Conservation (phyloP, 495 filamentous ascomycete genomes). For the Penicillium silybi region DNA sequence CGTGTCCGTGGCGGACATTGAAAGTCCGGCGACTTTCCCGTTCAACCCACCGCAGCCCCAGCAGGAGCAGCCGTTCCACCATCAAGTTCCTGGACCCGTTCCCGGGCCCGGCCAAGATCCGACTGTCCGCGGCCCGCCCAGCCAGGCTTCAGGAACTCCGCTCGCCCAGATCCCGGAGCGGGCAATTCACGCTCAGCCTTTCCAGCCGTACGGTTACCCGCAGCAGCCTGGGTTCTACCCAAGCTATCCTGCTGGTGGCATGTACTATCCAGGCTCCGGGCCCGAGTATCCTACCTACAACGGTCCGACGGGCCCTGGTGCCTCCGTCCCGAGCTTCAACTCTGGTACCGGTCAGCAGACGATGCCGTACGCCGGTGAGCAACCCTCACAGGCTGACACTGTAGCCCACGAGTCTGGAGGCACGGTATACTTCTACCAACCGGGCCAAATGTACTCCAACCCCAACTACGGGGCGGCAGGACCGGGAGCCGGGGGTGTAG, state of each 20-base stretch:
- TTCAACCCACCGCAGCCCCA: conserved; percentile 71
- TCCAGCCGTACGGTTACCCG: conserved; percentile 71
- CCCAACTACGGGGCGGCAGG: conserved; percentile 47
- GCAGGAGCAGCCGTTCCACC: conserved; percentile 81
- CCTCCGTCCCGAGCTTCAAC: conserved; percentile 54
- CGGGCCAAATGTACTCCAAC: conserved; percentile 59
- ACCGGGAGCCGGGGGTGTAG: conserved; percentile 52
- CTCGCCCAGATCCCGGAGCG: conserved; percentile 93
- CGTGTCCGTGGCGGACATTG: conserved; percentile 91
- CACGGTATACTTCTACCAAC: conserved; percentile 92
- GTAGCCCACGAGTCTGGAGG: conserved; percentile 91
- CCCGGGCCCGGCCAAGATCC: conserved; percentile 53
- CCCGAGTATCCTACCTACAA: conserved; percentile 37
- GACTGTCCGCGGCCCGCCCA: conserved; percentile 65
- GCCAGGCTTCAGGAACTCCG: conserved; percentile 80
- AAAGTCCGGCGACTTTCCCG: conserved; percentile 69
- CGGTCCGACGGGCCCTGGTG: conserved; percentile 47
- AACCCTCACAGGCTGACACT: conserved; percentile 56
- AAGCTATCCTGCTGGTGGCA: conserved; percentile 51
- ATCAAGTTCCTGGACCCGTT: conserved; percentile 74
- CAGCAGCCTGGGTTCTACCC: conserved; percentile 63
- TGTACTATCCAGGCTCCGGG: conserved; percentile 48
- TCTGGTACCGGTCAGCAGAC: conserved; percentile 41
- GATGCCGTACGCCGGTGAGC: conserved; percentile 41
- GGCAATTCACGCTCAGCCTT: conserved; percentile 86